Percentiles rank a stretch among this genome's conserved stretches.
Evolutionary conservation across 192 early-diverging fungal species (phyloP).

Genomic region (Spizellomyces punctatus): DNA sequence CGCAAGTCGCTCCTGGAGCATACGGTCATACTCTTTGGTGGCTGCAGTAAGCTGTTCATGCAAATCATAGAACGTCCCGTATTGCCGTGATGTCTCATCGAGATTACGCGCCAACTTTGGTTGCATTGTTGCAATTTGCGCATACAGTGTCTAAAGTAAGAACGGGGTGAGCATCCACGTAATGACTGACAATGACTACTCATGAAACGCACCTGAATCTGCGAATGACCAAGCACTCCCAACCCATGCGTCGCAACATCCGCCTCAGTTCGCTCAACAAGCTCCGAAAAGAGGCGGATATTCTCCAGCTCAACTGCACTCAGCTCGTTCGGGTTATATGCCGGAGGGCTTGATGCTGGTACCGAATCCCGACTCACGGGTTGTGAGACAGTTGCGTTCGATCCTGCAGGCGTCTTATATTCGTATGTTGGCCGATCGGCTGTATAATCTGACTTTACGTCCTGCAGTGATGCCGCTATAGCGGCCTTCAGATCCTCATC

Average conservation of each 20-base stretch:
- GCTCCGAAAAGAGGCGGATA: constrained; percentile 83
- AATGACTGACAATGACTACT: neutral
- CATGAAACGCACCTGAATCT: constrained; percentile 61
- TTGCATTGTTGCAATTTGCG: constrained; percentile 83
- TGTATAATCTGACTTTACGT: constrained; percentile 30
- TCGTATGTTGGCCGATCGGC: constrained; percentile 14
- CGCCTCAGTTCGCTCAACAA: constrained; percentile 79
- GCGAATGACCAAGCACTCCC: constrained; percentile 76
- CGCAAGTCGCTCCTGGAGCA: constrained; percentile 71
- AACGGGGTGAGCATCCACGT: neutral
- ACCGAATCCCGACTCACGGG: neutral
- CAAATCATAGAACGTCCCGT: constrained; percentile 75
- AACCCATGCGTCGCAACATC: constrained; percentile 61
- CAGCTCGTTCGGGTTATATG: constrained; percentile 59
- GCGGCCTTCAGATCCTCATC: constrained; percentile 92
- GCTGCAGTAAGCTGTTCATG: constrained; percentile 83
- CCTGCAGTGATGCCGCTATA: constrained; percentile 88
- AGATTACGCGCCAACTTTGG: constrained; percentile 78
- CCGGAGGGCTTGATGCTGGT: neutral
- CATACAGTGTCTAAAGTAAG: constrained; percentile 63
- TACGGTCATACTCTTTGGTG: constrained; percentile 81
- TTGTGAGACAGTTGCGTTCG: constrained; percentile 17
- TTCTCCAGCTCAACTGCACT: constrained; percentile 82
- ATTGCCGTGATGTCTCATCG: constrained; percentile 76
- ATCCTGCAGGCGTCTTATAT: constrained; percentile 7